Evolutionary conservation across 192 early-diverging fungal genomes (phyloP), one percentile per base, ranked within the genome.

Genomic region (Haplosporangium gracile): DNA sequence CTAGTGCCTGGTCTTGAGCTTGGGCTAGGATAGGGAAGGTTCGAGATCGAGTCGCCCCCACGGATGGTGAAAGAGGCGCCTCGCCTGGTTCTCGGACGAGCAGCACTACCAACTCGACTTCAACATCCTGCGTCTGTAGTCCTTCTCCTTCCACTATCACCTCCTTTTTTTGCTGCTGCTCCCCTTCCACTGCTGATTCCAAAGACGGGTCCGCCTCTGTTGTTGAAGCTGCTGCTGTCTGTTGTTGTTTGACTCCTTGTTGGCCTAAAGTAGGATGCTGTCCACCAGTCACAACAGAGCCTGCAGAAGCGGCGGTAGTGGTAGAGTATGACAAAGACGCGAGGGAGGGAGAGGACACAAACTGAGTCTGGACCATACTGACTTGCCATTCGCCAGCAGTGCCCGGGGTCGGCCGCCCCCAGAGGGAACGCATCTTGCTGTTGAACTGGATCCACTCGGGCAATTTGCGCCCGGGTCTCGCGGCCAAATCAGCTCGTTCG

Each of bases 401-500:
- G 16, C 72, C 79, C 3, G 72, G 63, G 20, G 36, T 34, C 8
- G 79, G 79, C 8, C 72, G 43, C 16, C 72, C 72, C 79, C 79
- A 81, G 34, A 75, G 40, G 1, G 72, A 81, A 1, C 79, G 71
- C 57, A 81, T 57, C 55, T 51, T 68, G 63, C 45, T 81, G 26
- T 81, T 81, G 47, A 81, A 75, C 20, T 81, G 79, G 43, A 81
- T 81, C 79, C 79, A 81, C n/a, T 81, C 49, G 34, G 73, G 79
- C 11, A 75, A 26, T 57, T 65, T 70, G 29, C 68, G 65, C 68
- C 29, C 47, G 7, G 71, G 71, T 15, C 43, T 22, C 39, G 22
- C 40, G 22, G 22, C 40, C 38, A 45, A n/a, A 45, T 72, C 71
- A 29, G 1, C 22, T 2, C 43, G 40, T 26, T 45, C 71, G 13